Conservation (phyloP, 2,329 filamentous ascomycete genomes). For the Colletotrichum tropicicola region DNA sequence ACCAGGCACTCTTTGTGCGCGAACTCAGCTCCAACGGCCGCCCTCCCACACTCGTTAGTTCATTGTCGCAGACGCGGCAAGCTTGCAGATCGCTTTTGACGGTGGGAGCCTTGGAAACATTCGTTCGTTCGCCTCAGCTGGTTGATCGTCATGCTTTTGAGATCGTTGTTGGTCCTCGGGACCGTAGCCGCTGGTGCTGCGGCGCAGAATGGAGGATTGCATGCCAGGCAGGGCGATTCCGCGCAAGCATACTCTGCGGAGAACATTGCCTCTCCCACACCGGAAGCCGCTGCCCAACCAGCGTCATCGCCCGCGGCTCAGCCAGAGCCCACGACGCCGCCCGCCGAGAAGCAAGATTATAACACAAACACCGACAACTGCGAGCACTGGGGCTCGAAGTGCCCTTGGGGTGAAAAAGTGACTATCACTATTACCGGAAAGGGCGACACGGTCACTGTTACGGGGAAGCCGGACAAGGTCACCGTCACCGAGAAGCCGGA, state of each 20-base stretch:
- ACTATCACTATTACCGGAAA: constrained; percentile 23
- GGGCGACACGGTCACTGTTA: constrained; percentile 5
- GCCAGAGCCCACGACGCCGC: constrained; percentile 3
- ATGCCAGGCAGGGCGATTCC: constrained; percentile 21
- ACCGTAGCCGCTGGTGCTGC: constrained; percentile 9
- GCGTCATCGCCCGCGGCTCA: not conserved
- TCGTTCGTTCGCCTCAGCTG: constrained; percentile 5
- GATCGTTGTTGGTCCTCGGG: constrained; percentile 11
- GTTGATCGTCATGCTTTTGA: constrained; percentile 6
- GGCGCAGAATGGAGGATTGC: not conserved
- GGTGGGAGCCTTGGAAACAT: not conserved
- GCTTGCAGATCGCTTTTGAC: constrained; percentile 11
- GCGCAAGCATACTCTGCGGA: not conserved
- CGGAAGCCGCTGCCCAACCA: not conserved
- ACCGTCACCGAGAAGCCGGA: constrained; percentile 14
- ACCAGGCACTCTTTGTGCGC: constrained; percentile 9
- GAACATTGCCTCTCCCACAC: not conserved
- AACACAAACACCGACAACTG: constrained; percentile 19
- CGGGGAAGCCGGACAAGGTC: constrained; percentile 15
- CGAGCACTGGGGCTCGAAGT: constrained; percentile 24
- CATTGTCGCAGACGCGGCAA: constrained; percentile 1
- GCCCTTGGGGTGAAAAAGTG: constrained; percentile 10
- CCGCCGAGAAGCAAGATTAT: constrained; percentile 5
- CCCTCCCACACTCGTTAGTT: constrained; percentile 25
- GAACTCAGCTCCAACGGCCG: not conserved